Evolutionary conservation across 257 asterid genomes (phyloP).

Genomic region (Nicotiana knightiana): DNA sequence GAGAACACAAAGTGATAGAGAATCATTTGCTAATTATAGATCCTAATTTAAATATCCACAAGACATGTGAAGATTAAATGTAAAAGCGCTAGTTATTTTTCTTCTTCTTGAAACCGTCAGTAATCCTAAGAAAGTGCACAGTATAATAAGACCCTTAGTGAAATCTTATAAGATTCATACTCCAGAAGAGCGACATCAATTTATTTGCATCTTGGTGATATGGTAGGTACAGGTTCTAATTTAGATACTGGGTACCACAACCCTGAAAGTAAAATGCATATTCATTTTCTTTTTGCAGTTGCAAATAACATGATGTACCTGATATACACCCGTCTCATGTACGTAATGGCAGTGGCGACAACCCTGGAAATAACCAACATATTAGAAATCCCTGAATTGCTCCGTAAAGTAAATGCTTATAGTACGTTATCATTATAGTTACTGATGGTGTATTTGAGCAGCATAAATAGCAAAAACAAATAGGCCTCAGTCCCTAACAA

Average conservation of each 20-base stretch:
- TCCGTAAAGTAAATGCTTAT: not conserved
- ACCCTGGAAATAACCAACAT: slow-evolving; percentile 59
- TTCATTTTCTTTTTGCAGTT: not conserved
- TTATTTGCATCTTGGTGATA: not conserved
- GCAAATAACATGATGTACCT: slow-evolving; percentile 32
- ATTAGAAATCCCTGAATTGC: slow-evolving; percentile 6
- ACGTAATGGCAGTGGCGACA: slow-evolving; percentile 89
- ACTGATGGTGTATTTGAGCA: too few relatives aligned
- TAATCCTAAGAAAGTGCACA: not conserved
- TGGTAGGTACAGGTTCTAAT: slow-evolving; percentile 44
- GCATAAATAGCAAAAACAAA: too few relatives aligned
- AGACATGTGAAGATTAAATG: not conserved
- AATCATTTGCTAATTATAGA: not conserved
- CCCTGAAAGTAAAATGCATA: not conserved
- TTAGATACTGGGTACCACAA: slow-evolving; percentile 34
- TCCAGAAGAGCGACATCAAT: not conserved
- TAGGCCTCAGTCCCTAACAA: too few relatives aligned
- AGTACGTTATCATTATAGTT: too few relatives aligned
- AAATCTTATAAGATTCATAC: not conserved
- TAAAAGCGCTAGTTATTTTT: not conserved
- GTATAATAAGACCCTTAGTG: not conserved
- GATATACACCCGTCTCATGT: slow-evolving; percentile 89
- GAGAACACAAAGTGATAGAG: not conserved
- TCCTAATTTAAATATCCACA: not conserved
- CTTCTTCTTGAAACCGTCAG: not conserved